phyloP scores from a whole-genome alignment of 1,139 yeast genomes.

The Petasospora rhodanensis region DNA sequence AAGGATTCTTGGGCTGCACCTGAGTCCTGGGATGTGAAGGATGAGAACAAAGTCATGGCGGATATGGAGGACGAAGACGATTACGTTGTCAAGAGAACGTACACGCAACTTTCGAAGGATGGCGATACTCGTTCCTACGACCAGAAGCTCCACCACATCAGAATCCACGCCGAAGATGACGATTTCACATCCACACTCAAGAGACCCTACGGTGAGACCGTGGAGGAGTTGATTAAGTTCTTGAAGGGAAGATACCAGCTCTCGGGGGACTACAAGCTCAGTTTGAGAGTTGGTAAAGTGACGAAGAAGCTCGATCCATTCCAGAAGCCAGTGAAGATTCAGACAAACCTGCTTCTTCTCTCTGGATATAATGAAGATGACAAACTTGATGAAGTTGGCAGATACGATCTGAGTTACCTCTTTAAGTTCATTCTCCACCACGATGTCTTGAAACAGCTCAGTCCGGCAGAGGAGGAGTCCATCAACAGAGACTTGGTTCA shows the following conservation, averaged over 20 bases:
- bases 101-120: constrained; percentile 27
- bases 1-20: constrained; percentile 61
- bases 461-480: constrained; percentile 61
- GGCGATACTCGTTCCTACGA: constrained; percentile 22
- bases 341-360: constrained; percentile 63
- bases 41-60: constrained; percentile 21
- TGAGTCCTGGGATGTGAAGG: constrained; percentile 74
- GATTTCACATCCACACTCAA: constrained; percentile 79
- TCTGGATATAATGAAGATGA: constrained; percentile 82
- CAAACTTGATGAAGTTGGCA: constrained; percentile 70
- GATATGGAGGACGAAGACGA: constrained; percentile 33
- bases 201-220: constrained; percentile 66
- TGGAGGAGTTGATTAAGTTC: constrained; percentile 63
- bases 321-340: constrained; percentile 76
- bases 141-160: constrained; percentile 38
- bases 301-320: constrained; percentile 68
- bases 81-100: constrained; percentile 27
- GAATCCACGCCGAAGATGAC: constrained; percentile 75
- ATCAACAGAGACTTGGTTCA: constrained; percentile 65
- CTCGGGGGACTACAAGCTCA: constrained; percentile 71
- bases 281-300: constrained; percentile 75
- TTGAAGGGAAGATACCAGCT: constrained; percentile 75
- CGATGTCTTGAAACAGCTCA: constrained; percentile 62
- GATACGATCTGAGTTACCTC: constrained; percentile 82
- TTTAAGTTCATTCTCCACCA: constrained; percentile 81